These are phyloP conservation scores for Sporothrix sp. DNA, from an alignment of 2,329 filamentous ascomycete species.

Conservation along the genomic window DNA sequence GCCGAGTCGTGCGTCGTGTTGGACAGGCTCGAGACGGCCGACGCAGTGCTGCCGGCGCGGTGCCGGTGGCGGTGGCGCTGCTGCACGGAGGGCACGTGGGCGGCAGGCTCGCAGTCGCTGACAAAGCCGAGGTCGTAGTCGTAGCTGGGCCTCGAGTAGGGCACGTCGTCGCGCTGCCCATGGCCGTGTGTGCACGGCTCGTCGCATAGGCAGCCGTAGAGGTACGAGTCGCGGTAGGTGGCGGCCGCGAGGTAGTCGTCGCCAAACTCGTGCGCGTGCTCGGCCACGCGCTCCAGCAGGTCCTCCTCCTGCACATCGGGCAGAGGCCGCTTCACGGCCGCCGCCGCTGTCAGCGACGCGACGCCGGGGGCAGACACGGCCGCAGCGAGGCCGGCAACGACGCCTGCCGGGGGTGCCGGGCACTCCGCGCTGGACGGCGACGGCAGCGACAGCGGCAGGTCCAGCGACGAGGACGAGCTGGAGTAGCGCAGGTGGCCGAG, in stretches of 20 bases:
- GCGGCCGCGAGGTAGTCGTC: neutral
- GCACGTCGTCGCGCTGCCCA: slow-evolving; percentile 24
- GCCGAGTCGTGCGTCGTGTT: slow-evolving; percentile 38
- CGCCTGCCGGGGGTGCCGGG: slow-evolving; percentile 47
- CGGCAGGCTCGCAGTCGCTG: slow-evolving; percentile 51
- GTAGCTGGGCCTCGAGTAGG: slow-evolving; percentile 32
- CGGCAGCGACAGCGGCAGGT: slow-evolving; percentile 38
- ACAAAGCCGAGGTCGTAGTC: slow-evolving; percentile 61
- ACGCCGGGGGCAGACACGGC: slow-evolving; percentile 41
- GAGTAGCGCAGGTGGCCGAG: slow-evolving; percentile 44
- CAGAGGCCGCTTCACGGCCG: slow-evolving; percentile 53
- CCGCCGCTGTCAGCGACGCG: slow-evolving; percentile 35
- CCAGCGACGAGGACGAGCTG: slow-evolving; percentile 71
- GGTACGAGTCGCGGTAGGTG: slow-evolving; percentile 21
- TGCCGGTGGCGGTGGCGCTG: slow-evolving; percentile 6
- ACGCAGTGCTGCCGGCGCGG: slow-evolving; percentile 6
- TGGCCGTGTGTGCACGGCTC: slow-evolving; percentile 47
- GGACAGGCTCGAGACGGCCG: slow-evolving; percentile 9
- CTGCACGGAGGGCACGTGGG: neutral
- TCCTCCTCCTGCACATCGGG: slow-evolving; percentile 86
- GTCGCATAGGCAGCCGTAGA: slow-evolving; percentile 64
- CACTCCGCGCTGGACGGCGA: slow-evolving; percentile 33
- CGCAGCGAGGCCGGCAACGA: slow-evolving; percentile 31
- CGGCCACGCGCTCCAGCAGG: slow-evolving; percentile 54
- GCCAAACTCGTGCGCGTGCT: neutral